Conservation (phyloP, 2,329 filamentous ascomycete genomes). For the Fusarium nelsonii region DNA sequence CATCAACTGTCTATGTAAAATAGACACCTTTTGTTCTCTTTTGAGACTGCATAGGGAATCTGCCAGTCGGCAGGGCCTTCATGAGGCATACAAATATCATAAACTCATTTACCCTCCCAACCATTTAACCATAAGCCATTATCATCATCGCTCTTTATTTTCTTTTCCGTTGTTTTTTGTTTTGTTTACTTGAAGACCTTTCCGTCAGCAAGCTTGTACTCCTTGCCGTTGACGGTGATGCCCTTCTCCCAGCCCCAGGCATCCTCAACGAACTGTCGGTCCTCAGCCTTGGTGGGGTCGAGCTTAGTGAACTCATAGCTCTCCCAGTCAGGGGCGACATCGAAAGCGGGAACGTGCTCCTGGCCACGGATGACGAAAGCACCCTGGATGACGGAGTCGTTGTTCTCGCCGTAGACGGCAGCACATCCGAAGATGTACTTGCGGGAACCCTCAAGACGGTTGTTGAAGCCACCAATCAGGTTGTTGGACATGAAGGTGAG, state of each 20-base stretch:
- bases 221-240: constrained; percentile 84
- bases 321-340: constrained; percentile 97
- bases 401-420: constrained; percentile 89
- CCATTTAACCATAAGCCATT: constrained; percentile 52
- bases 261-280: constrained; percentile 86
- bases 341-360: constrained; percentile 86
- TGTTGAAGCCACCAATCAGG: constrained; percentile 97
- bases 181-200: constrained; percentile 96
- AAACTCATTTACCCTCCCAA: constrained; percentile 48
- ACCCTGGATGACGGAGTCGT: constrained; percentile 91
- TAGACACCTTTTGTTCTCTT: constrained; percentile 34
- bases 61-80: constrained; percentile 41
- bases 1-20: constrained; percentile 40
- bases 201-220: constrained; percentile 87
- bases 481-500: constrained; percentile 99
- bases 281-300: constrained; percentile 85
- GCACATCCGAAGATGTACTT: constrained; percentile 96
- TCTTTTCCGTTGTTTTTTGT: constrained; percentile 32
- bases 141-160: constrained; percentile 48
- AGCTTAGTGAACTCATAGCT: constrained; percentile 98
- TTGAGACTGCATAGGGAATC: constrained; percentile 40
- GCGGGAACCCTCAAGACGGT: constrained; percentile 94
- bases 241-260: constrained; percentile 95
- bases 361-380: constrained; percentile 96
- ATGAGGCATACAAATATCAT: constrained; percentile 47